These are phyloP conservation scores for Baorangia bicolor DNA, from an alignment of 768 basidiomycete genomes.

Conservation along the genomic window DNA sequence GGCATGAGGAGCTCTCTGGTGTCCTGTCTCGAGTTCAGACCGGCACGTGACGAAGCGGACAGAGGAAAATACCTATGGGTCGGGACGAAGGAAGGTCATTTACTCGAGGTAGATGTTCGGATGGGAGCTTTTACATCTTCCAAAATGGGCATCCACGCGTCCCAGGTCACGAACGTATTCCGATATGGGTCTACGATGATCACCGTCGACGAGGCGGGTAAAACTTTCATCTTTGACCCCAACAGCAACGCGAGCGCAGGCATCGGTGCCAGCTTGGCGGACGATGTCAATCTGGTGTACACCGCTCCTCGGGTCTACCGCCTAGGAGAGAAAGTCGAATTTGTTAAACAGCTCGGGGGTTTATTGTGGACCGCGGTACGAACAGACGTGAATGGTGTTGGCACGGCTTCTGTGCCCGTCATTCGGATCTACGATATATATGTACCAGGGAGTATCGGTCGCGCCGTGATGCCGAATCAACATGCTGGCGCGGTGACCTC, in stretches of 20 bases:
- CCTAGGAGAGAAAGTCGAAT: constrained; percentile 80
- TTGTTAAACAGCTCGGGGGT: constrained; percentile 69
- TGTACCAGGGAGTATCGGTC: constrained; percentile 52
- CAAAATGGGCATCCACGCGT: constrained; percentile 62
- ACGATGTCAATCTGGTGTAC: constrained; percentile 44
- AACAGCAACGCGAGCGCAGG: constrained; percentile 23
- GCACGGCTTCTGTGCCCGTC: constrained; percentile 55
- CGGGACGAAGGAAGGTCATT: constrained; percentile 87
- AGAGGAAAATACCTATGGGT: constrained; percentile 74
- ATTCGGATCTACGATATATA: constrained; percentile 81
- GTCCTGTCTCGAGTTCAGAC: constrained; percentile 76
- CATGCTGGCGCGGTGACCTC: constrained; percentile 81
- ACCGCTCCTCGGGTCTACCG: constrained; percentile 60
- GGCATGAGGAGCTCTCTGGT: constrained; percentile 69
- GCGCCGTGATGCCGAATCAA: constrained; percentile 59
- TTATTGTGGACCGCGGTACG: constrained; percentile 82
- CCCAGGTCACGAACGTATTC: constrained; percentile 70
- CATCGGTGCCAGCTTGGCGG: constrained; percentile 26
- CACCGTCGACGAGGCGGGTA: constrained; percentile 83
- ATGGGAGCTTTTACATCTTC: constrained; percentile 55
- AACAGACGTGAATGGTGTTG: constrained; percentile 45
- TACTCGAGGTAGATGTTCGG: constrained; percentile 78
- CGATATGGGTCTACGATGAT: constrained; percentile 71
- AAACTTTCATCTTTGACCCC: constrained; percentile 71
- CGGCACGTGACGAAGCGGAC: constrained; percentile 43